phyloP scores from a whole-genome alignment of 2,329 filamentous ascomycete species.

The Macrophomina phaseolina region DNA sequence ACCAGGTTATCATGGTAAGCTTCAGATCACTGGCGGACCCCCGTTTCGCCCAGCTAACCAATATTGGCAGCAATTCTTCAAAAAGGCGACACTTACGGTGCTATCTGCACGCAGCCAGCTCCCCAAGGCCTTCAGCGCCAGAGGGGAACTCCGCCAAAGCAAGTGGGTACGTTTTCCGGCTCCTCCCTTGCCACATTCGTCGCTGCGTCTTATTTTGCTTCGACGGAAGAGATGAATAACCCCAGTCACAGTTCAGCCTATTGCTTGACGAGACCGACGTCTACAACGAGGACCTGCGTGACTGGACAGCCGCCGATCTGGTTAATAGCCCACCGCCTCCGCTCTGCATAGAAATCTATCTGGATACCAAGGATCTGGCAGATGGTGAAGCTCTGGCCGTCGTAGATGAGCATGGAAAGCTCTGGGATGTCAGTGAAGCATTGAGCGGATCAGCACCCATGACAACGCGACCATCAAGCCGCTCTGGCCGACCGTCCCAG shows the following conservation, averaged over 20 bases:
- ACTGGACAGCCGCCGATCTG: constrained; percentile 82
- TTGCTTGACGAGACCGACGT: constrained; percentile 91
- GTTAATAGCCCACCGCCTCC: constrained; percentile 79
- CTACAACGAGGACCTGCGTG: constrained; percentile 78
- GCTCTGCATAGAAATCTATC: constrained; percentile 86
- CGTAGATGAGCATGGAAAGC: constrained; percentile 85
- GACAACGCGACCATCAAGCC: constrained; percentile 54
- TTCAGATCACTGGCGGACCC: neutral
- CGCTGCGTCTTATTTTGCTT: constrained; percentile 12
- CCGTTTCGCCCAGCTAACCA: constrained; percentile 34
- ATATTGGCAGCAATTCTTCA: constrained; percentile 78
- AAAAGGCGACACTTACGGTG: constrained; percentile 84
- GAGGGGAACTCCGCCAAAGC: constrained; percentile 72
- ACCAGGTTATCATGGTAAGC: constrained; percentile 88
- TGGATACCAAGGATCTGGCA: constrained; percentile 79
- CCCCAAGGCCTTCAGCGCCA: constrained; percentile 61
- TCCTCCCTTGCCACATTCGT: neutral
- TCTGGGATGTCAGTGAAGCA: constrained; percentile 89
- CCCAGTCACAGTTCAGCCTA: constrained; percentile 79
- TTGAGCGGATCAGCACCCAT: constrained; percentile 67
- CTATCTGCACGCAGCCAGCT: constrained; percentile 80
- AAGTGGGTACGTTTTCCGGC: constrained; percentile 73
- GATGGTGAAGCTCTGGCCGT: constrained; percentile 87
- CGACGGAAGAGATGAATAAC: constrained; percentile 28
- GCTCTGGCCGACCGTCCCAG: constrained; percentile 61